Evolutionary conservation across 2,329 filamentous ascomycete genomes (phyloP).

Genomic region (Hymenoscyphus infarciens): DNA sequence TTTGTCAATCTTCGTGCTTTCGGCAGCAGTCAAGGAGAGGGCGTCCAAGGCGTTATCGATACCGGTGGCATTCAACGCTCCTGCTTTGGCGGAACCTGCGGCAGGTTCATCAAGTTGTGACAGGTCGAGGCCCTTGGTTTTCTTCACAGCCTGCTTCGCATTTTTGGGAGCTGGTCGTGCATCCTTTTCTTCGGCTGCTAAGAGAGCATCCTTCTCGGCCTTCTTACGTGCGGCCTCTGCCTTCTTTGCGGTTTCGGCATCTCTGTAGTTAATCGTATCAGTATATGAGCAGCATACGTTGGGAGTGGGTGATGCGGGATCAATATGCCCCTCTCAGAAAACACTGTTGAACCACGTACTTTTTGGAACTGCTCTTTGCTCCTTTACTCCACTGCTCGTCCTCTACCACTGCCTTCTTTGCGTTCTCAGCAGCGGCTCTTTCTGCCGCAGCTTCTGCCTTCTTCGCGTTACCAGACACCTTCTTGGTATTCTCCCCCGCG

Average conservation of each 20-base stretch:
- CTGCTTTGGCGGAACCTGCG: constrained; percentile 38
- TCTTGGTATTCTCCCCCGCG: constrained; percentile 76
- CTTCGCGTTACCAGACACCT: constrained; percentile 82
- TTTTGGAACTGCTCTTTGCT: constrained; percentile 79
- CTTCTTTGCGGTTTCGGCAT: constrained; percentile 79
- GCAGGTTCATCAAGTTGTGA: constrained; percentile 64
- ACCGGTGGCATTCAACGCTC: constrained; percentile 73
- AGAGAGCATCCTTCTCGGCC: constrained; percentile 80
- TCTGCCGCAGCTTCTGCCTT: constrained; percentile 84
- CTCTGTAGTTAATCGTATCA: constrained; percentile 48
- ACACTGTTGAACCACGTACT: constrained; percentile 53
- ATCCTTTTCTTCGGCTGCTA: constrained; percentile 83
- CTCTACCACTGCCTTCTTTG: constrained; percentile 64
- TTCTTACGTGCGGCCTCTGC: constrained; percentile 83
- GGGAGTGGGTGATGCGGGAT: constrained; percentile 17
- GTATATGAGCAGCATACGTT: constrained; percentile 4
- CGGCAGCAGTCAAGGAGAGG: constrained; percentile 59
- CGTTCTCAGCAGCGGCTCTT: constrained; percentile 70
- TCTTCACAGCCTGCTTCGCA: constrained; percentile 64
- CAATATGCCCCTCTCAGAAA: constrained; percentile 6
- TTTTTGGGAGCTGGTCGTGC: constrained; percentile 66
- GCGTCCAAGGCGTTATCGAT: constrained; percentile 95
- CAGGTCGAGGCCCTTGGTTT: constrained; percentile 68
- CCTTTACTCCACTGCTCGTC: constrained; percentile 80
- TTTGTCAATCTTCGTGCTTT: constrained; percentile 72